Evolutionary conservation across 176 grass and related monocot genomes (phyloP).

Genomic region (Elymus sibiricus): DNA sequence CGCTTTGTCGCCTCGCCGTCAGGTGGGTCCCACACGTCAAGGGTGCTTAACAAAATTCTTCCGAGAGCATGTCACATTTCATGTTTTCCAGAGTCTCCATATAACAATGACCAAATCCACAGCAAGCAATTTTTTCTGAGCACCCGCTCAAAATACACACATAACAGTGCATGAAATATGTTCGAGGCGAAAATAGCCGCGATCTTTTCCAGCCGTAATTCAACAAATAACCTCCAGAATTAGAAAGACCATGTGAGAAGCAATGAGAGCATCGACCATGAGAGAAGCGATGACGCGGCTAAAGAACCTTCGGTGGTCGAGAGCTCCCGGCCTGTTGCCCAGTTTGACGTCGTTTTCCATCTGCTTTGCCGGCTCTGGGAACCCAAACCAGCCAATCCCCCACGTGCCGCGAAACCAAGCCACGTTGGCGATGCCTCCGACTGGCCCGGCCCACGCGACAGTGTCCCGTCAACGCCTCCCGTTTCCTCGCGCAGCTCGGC

Average conservation of each 20-base stretch:
- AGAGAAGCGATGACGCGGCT: constrained; percentile 10
- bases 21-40: too few species aligned
- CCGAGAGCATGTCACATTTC: too few species aligned
- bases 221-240: neutral
- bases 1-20: too few species aligned
- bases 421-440: constrained; percentile 8
- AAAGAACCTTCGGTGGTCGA: neutral
- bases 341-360: constrained; percentile 21
- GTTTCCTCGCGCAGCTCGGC: neutral
- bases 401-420: constrained; percentile 18
- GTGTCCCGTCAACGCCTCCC: constrained; percentile 9
- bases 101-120: too few species aligned
- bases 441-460: constrained; percentile 5
- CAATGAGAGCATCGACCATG: neutral
- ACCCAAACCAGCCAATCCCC: neutral
- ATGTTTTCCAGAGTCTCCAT: too few species aligned
- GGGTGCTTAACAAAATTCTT: too few species aligned
- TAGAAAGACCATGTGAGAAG: too few species aligned
- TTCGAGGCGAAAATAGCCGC: too few species aligned
- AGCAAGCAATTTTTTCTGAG: too few species aligned
- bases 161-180: too few species aligned
- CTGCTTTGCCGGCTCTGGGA: neutral
- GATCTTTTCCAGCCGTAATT: neutral
- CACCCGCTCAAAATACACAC: too few species aligned
- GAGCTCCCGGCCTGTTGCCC: neutral